Evolutionary conservation across 441 rosid genomes (phyloP).

Genomic region (Breynia disticha): DNA sequence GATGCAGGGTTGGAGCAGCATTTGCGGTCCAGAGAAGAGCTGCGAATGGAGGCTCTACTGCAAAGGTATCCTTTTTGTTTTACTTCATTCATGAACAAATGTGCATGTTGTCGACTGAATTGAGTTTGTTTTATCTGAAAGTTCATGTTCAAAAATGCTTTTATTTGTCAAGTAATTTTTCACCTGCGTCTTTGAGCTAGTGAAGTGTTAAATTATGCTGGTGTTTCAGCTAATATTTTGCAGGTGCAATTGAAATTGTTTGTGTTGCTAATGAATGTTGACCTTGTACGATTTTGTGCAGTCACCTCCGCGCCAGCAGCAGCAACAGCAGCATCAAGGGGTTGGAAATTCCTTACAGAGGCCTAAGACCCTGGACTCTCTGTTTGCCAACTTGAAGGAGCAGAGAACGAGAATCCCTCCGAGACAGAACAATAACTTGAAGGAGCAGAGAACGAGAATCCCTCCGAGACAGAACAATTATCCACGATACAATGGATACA

Average conservation of each 20-base stretch:
- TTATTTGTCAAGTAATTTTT: too few species aligned
- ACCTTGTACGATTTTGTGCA: conserved; percentile 12
- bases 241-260: not conserved
- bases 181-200: too few species aligned
- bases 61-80: conserved; percentile 36
- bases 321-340: conserved; percentile 27
- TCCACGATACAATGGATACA: not conserved
- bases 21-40: conserved; percentile 28
- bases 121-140: too few species aligned
- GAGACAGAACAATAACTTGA: conserved; percentile 41
- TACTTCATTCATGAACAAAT: too few species aligned
- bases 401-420: conserved; percentile 47
- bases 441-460: conserved; percentile 58
- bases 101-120: too few species aligned
- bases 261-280: not conserved
- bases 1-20: conserved; percentile 46
- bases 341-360: conserved; percentile 34
- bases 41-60: conserved; percentile 24
- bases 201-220: too few species aligned
- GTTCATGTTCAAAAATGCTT: too few species aligned
- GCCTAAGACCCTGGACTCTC: conserved; percentile 74
- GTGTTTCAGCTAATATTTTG: not conserved
- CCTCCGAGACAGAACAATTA: conserved; percentile 13
- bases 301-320: conserved; percentile 20
- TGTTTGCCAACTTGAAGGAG: conserved; percentile 72